These are phyloP conservation scores for Triticum dicoccoides DNA, from an alignment of 176 grass and related monocot genomes.

Conservation along the genomic window DNA sequence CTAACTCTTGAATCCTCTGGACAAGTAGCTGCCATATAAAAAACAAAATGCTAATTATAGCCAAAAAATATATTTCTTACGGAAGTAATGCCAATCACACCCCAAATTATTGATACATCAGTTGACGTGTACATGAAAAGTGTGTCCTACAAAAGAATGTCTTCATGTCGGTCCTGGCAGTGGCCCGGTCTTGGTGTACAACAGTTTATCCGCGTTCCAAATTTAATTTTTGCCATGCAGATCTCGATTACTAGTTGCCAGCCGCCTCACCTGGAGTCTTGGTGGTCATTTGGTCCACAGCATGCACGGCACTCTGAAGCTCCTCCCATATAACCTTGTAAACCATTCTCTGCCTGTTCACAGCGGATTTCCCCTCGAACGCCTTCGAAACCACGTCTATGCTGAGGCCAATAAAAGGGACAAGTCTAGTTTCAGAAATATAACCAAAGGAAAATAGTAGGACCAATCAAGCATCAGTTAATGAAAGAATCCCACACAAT, in stretches of 20 bases:
- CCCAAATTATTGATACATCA: not conserved
- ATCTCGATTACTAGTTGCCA: constrained; percentile 15
- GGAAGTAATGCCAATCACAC: not conserved
- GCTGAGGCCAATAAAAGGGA: constrained; percentile 34
- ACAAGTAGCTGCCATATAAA: not conserved
- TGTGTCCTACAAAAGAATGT: not conserved
- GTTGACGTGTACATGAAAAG: constrained; percentile 1
- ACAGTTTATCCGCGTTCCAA: constrained; percentile 6
- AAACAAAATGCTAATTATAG: not conserved
- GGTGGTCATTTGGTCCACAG: constrained; percentile 93
- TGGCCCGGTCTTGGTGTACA: not conserved
- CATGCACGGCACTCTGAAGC: constrained; percentile 85
- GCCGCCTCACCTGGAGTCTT: constrained; percentile 68
- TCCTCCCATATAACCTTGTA: constrained; percentile 98
- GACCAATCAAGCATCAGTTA: not conserved
- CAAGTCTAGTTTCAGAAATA: constrained; percentile 21
- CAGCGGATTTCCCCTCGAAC: constrained; percentile 78
- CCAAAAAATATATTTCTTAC: not conserved
- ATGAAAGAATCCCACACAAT: not conserved
- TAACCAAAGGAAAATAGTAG: not conserved
- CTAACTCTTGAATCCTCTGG: not conserved
- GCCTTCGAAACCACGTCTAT: constrained; percentile 83
- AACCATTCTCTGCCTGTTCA: constrained; percentile 97
- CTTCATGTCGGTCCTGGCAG: not conserved
- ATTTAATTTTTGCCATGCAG: not conserved